Percentiles rank a stretch among this genome's conserved stretches.
These are phyloP conservation scores for Eudorina sp. DNA, from an alignment of 139 green algal species.

Conservation along the genomic window DNA sequence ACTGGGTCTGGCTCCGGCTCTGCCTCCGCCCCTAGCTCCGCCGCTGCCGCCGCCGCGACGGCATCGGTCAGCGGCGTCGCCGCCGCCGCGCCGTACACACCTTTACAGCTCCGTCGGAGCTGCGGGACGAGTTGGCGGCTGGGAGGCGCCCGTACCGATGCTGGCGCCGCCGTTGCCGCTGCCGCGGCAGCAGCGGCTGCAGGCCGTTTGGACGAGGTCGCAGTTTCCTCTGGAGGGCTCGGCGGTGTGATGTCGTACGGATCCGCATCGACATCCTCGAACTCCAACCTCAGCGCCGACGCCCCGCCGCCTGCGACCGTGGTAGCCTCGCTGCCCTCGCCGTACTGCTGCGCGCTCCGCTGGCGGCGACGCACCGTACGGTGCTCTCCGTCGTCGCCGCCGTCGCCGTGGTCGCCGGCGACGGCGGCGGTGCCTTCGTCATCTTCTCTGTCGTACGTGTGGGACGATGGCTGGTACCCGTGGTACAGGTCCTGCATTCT, in stretches of 20 bases:
- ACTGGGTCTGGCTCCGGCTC: neutral
- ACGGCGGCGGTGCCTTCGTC: neutral
- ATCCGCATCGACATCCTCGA: neutral
- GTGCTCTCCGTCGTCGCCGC: neutral
- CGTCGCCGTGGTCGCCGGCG: no score
- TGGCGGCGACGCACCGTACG: neutral
- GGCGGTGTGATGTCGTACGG: neutral
- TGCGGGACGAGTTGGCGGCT: neutral
- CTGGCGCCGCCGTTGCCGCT: neutral
- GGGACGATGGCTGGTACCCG: neutral
- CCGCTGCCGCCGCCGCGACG: neutral
- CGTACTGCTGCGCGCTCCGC: neutral
- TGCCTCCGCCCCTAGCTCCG: neutral
- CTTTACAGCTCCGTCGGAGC: neutral
- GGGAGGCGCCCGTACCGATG: neutral
- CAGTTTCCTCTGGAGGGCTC: neutral
- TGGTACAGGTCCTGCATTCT: constrained; percentile 10
- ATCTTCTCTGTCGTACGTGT: neutral
- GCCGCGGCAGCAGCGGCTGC: neutral
- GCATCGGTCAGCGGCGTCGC: neutral
- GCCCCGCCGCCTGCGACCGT: neutral
- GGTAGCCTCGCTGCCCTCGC: neutral
- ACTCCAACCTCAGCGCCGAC: neutral
- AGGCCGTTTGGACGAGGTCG: neutral
- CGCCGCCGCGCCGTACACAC: neutral